phyloP scores from a whole-genome alignment of 2,329 filamentous ascomycete genomes.

The Aspergillus sp. region DNA sequence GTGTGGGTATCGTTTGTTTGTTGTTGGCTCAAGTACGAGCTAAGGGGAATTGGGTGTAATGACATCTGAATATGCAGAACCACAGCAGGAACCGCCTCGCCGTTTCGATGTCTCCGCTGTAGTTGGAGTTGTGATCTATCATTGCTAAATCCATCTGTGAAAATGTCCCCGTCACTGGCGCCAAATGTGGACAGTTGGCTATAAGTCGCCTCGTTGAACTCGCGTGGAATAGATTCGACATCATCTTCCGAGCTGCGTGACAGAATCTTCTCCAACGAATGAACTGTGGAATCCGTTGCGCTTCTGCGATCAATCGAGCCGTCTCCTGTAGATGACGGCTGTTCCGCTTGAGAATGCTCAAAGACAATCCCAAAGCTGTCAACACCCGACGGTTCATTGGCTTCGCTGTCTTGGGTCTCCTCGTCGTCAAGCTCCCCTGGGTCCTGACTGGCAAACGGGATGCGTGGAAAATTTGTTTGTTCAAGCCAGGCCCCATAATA shows the following conservation, averaged over 20 bases:
- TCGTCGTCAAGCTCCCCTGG: slow-evolving; percentile 15
- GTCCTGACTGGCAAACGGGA: slow-evolving; percentile 9
- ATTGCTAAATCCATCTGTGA: slow-evolving; percentile 42
- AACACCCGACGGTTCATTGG: slow-evolving; percentile 23
- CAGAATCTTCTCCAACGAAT: slow-evolving; percentile 42
- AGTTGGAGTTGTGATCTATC: slow-evolving; percentile 35
- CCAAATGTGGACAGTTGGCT: slow-evolving; percentile 37
- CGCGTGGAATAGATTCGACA: slow-evolving; percentile 50
- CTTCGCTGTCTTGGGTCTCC: slow-evolving; percentile 12
- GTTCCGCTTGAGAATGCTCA: slow-evolving; percentile 35
- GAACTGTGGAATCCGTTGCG: slow-evolving; percentile 41
- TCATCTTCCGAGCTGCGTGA: slow-evolving; percentile 43
- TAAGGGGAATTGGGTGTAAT: slow-evolving; percentile 62
- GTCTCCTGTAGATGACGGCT: not conserved
- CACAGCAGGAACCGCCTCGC: slow-evolving; percentile 38
- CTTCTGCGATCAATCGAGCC: slow-evolving; percentile 16
- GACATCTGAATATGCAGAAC: slow-evolving; percentile 69
- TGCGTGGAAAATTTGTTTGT: slow-evolving; percentile 31
- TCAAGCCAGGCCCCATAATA: slow-evolving; percentile 69
- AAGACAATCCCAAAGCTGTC: slow-evolving; percentile 43
- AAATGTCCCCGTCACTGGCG: slow-evolving; percentile 39
- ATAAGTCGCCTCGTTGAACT: slow-evolving; percentile 32
- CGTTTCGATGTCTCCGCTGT: slow-evolving; percentile 23
- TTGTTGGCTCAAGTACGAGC: slow-evolving; percentile 55
- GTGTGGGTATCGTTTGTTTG: slow-evolving; percentile 17